These are phyloP conservation scores for Cryphonectria parasitica DNA, from an alignment of 2,329 filamentous ascomycete species.

Conservation along the genomic window DNA sequence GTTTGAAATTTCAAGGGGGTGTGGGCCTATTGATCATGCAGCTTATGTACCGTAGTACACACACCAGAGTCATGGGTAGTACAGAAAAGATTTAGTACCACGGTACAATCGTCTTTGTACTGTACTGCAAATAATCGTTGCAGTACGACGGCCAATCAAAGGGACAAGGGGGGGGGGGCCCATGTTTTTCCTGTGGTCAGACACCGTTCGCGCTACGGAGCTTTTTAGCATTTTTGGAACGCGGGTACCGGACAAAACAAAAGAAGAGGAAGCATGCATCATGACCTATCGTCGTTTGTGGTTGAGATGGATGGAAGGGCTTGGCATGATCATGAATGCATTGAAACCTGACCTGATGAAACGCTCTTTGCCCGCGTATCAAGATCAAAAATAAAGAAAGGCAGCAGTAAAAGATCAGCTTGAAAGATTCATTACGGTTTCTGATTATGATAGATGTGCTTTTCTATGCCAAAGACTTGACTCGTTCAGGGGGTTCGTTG, in stretches of 20 bases:
- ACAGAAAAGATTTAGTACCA: not conserved
- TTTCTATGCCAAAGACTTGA: not conserved
- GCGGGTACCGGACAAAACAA: not conserved
- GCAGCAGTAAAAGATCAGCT: too few relatives aligned
- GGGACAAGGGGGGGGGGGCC: not conserved
- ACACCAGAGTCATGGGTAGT: not conserved
- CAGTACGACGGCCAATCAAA: too few relatives aligned
- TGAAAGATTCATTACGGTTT: not conserved
- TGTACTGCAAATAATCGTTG: not conserved
- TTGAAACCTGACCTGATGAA: too few relatives aligned
- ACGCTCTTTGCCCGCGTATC: too few relatives aligned
- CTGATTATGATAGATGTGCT: slow-evolving; percentile 8
- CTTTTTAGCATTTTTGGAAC: slow-evolving; percentile 5
- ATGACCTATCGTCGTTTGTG: not conserved
- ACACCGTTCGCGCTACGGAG: slow-evolving; percentile 18
- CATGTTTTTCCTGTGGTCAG: not conserved
- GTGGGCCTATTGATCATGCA: not conserved
- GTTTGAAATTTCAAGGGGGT: not conserved
- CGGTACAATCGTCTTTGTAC: not conserved
- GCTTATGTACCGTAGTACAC: not conserved
- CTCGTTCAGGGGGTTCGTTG: too few relatives aligned
- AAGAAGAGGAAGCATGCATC: not conserved
- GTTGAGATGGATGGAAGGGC: too few relatives aligned
- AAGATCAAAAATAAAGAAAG: too few relatives aligned
- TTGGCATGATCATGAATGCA: not conserved